phyloP scores from a whole-genome alignment of 2,329 filamentous ascomycete species.

The Juglanconis oblonga region DNA sequence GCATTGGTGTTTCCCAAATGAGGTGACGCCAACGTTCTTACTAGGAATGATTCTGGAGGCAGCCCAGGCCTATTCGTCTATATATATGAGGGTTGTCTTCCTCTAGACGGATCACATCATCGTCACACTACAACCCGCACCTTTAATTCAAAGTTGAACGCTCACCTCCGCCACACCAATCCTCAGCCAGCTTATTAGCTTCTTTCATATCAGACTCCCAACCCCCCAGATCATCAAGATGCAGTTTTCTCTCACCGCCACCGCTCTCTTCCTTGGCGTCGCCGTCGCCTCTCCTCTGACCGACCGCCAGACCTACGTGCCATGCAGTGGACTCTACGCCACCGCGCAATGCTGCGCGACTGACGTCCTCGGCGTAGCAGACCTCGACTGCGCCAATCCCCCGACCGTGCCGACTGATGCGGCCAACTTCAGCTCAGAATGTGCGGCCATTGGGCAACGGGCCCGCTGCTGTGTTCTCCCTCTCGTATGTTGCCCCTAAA shows the following conservation, averaged over 20 bases:
- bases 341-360: constrained; percentile 58
- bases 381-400: constrained; percentile 50
- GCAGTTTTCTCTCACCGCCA: constrained; percentile 11
- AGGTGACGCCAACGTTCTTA: neutral
- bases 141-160: neutral
- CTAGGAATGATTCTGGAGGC: neutral
- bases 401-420: constrained; percentile 21
- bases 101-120: neutral
- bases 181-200: neutral
- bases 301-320: constrained; percentile 36
- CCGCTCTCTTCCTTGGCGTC: constrained; percentile 10
- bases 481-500: constrained; percentile 29
- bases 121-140: neutral
- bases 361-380: constrained; percentile 55
- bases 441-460: constrained; percentile 47
- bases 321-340: constrained; percentile 42
- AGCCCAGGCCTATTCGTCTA: neutral
- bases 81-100: neutral
- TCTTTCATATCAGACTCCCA: neutral
- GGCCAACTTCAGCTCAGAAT: constrained; percentile 33
- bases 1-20: neutral
- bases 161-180: neutral
- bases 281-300: constrained; percentile 24
- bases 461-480: constrained; percentile 58
- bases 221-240: constrained; percentile 3